A percentile compares a stretch with the other conserved stretches of the same genome.
Conservation (phyloP, 768 basidiomycete genomes). For the Pulveroboletus sp. region DNA sequence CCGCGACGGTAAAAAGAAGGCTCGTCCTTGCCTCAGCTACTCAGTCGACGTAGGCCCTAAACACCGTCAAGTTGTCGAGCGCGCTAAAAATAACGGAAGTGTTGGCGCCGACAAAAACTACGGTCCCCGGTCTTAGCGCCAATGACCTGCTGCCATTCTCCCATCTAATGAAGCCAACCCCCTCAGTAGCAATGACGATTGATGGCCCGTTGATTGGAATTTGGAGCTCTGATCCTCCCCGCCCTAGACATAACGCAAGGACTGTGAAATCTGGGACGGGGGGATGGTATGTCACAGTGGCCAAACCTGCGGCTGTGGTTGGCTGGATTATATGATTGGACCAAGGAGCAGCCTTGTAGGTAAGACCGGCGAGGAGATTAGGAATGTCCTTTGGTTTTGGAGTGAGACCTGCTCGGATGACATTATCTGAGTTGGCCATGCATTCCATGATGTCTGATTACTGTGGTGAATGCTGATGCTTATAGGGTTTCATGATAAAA, state of each 20-base stretch:
- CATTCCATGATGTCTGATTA: slow-evolving; percentile 91
- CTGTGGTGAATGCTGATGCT: background rate
- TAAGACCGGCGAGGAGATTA: slow-evolving; percentile 84
- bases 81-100: slow-evolving; percentile 50
- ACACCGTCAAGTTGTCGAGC: slow-evolving; percentile 23
- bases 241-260: slow-evolving; percentile 52
- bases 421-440: slow-evolving; percentile 99
- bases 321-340: slow-evolving; percentile 71
- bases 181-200: slow-evolving; percentile 73
- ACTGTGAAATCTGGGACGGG: slow-evolving; percentile 95
- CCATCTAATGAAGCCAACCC: slow-evolving; percentile 59
- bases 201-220: slow-evolving; percentile 77
- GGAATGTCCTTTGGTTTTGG: slow-evolving; percentile 94
- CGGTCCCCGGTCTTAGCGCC: slow-evolving; percentile 60
- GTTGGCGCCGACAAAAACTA: slow-evolving; percentile 80
- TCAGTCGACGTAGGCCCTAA: slow-evolving; percentile 29
- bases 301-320: slow-evolving; percentile 40
- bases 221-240: slow-evolving; percentile 52
- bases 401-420: slow-evolving; percentile 96
- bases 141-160: slow-evolving; percentile 34
- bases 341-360: slow-evolving; percentile 72
- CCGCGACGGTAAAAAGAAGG: no score
- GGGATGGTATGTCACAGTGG: slow-evolving; percentile 75
- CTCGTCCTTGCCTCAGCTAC: background rate
- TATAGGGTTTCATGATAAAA: background rate